Percentiles rank a stretch among this genome's conserved stretches.
Conservation (phyloP, 331 rosid species). For the Pyrus hybrid region DNA sequence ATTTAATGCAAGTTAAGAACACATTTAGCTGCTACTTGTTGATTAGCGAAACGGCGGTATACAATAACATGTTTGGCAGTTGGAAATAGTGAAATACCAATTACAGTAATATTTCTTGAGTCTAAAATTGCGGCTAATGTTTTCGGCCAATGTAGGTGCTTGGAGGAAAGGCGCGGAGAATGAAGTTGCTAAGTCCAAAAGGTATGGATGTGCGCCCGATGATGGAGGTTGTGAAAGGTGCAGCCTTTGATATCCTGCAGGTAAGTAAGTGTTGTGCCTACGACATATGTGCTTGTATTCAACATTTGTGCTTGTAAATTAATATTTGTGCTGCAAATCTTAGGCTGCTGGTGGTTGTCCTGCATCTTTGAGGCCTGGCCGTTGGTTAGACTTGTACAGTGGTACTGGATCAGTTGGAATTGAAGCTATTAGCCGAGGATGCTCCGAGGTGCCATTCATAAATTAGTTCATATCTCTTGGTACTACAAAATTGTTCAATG, state of each 20-base stretch:
- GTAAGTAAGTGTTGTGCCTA: constrained; percentile 15
- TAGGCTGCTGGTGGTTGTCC: constrained; percentile 98
- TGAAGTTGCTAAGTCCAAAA: constrained; percentile 85
- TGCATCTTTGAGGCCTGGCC: constrained; percentile 82
- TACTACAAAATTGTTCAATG: neutral
- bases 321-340: neutral
- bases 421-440: constrained; percentile 92
- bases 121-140: neutral
- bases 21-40: neutral
- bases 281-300: neutral
- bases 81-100: no score
- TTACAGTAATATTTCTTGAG: neutral
- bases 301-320: neutral
- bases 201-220: constrained; percentile 98
- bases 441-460: constrained; percentile 62
- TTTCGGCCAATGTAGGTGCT: constrained; percentile 42
- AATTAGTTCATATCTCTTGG: constrained; percentile 3
- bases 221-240: constrained; percentile 99
- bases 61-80: neutral
- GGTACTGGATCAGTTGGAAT: constrained; percentile 99
- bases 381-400: constrained; percentile 96
- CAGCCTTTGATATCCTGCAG: constrained; percentile 91
- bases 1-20: neutral
- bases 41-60: neutral
- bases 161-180: constrained; percentile 91